phyloP scores from a whole-genome alignment of 78 protist species.

The Andalucia godoyi region DNA sequence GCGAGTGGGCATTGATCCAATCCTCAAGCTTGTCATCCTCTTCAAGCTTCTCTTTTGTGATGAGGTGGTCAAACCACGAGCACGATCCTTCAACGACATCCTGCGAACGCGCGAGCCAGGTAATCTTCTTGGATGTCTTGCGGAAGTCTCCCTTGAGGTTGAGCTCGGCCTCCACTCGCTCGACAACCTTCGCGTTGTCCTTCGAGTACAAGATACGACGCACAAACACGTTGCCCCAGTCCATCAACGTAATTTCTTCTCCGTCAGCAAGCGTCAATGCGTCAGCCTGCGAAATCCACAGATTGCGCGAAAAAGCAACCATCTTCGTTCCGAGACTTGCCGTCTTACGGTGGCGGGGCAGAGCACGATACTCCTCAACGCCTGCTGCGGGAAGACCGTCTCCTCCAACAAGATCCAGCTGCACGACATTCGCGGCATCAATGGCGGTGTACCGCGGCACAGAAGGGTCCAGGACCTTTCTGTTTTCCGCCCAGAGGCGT shows the following conservation, averaged over 20 bases:
- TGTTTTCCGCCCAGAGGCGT: conserved; percentile 87
- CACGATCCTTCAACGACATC: conserved; percentile 1
- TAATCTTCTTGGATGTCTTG: conserved; percentile 75
- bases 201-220: conserved; percentile 6
- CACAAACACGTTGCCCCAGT: conserved; percentile 86
- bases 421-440: conserved; percentile 6
- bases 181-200: neutral
- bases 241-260: conserved; percentile 83
- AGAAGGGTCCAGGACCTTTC: conserved; percentile 72
- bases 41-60: conserved; percentile 64
- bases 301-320: neutral
- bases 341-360: conserved; percentile 68
- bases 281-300: conserved; percentile 62
- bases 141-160: conserved; percentile 58
- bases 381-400: conserved; percentile 27
- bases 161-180: conserved; percentile 18
- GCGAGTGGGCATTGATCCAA: conserved; percentile 25
- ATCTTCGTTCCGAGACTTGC: conserved; percentile 61
- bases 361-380: conserved; percentile 21
- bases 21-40: conserved; percentile 44
- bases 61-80: conserved; percentile 45
- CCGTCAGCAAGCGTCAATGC: conserved; percentile 38
- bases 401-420: conserved; percentile 39
- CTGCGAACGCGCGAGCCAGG: conserved; percentile 64
- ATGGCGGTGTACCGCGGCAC: conserved; percentile 26